Evolutionary conservation across 78 protist genomes (phyloP).

Genomic region (Dictyostelium capitatum): DNA sequence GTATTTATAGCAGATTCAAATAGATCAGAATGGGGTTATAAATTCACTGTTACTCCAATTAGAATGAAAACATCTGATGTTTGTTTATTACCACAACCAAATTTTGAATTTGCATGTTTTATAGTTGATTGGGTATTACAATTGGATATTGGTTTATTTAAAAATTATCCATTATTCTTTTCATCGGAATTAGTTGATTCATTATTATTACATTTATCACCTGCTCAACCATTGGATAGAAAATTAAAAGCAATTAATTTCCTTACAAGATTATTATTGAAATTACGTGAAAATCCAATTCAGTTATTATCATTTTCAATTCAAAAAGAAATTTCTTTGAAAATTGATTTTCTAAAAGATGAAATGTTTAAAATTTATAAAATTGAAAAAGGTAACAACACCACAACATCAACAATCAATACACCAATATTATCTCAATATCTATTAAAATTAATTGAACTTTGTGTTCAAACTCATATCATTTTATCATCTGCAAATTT

Average conservation of each 20-base stretch:
- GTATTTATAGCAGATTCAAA: slow-evolving; percentile 25
- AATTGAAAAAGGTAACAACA: not conserved
- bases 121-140: slow-evolving; percentile 58
- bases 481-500: not conserved
- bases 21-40: slow-evolving; percentile 70
- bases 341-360: slow-evolving; percentile 39
- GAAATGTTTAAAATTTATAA: slow-evolving; percentile 49
- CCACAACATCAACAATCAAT: not conserved
- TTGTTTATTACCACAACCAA: slow-evolving; percentile 41
- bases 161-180: slow-evolving; percentile 26
- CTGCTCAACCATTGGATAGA: slow-evolving; percentile 41
- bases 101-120: slow-evolving; percentile 70
- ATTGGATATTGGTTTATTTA: slow-evolving; percentile 25
- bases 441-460: slow-evolving; percentile 61
- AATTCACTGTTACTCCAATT: slow-evolving; percentile 65
- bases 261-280: slow-evolving; percentile 27
- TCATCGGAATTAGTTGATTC: slow-evolving; percentile 21
- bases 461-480: slow-evolving; percentile 43
- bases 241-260: slow-evolving; percentile 56
- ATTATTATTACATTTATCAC: slow-evolving; percentile 16
- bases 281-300: not conserved
- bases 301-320: not conserved
- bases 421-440: slow-evolving; percentile 25
- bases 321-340: not conserved
- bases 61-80: slow-evolving; percentile 31